Evolutionary conservation across 805 yeast genomes (phyloP).

Genomic region (Ascoidea rubescens): DNA sequence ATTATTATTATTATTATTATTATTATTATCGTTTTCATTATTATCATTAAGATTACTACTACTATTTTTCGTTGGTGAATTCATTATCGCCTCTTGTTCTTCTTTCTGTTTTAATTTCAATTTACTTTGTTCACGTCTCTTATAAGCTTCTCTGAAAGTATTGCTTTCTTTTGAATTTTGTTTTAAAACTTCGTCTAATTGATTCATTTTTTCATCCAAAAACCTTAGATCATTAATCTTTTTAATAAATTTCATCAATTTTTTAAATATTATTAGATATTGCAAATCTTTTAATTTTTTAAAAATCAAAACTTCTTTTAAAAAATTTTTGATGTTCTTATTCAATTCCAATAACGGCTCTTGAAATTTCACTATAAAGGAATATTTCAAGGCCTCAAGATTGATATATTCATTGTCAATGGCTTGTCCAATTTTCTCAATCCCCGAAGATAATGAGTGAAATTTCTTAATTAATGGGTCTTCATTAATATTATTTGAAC

Average conservation of each 20-base stretch:
- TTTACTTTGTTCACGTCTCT: slow-evolving; percentile 17
- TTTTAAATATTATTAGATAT: slow-evolving; percentile 25
- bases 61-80: slow-evolving; percentile 10
- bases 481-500: slow-evolving; percentile 31
- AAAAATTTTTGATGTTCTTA: slow-evolving; percentile 19
- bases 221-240: slow-evolving; percentile 19
- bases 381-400: slow-evolving; percentile 24
- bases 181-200: slow-evolving; percentile 20
- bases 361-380: slow-evolving; percentile 21
- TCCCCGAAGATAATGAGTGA: slow-evolving; percentile 40
- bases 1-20: too few species aligned
- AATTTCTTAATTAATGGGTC: slow-evolving; percentile 35
- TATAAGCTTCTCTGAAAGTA: slow-evolving; percentile 19
- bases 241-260: slow-evolving; percentile 21
- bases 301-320: slow-evolving; percentile 38
- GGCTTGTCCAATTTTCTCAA: slow-evolving; percentile 79
- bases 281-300: slow-evolving; percentile 44
- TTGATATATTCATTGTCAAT: slow-evolving; percentile 60
- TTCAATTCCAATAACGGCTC: slow-evolving; percentile 25
- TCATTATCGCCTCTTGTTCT: slow-evolving; percentile 17
- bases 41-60: too few species aligned
- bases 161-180: slow-evolving; percentile 22
- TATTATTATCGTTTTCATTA: too few species aligned
- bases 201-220: slow-evolving; percentile 19
- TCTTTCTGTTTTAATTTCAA: slow-evolving; percentile 10